Percentiles rank a stretch among this genome's conserved stretches.
Evolutionary conservation across 1,139 yeast genomes (phyloP).

Genomic region (Trichomonascaceae sp.): DNA sequence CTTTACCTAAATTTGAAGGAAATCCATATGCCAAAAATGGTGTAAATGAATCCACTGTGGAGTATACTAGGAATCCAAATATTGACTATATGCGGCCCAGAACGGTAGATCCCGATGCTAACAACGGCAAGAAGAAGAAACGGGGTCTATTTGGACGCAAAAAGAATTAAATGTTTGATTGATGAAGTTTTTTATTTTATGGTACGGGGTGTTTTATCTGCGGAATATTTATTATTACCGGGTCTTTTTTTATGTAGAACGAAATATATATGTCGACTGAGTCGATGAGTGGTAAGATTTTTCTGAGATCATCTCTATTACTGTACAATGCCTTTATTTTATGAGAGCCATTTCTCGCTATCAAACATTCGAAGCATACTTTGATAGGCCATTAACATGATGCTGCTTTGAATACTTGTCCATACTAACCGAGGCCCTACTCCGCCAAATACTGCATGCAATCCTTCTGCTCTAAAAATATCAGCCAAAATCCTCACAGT

Average conservation of each 20-base stretch:
- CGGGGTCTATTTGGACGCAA: constrained; percentile 71
- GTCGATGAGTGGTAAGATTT: not conserved
- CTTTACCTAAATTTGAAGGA: constrained; percentile 33
- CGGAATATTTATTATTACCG: not conserved
- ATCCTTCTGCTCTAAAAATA: constrained; percentile 70
- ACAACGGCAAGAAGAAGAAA: constrained; percentile 56
- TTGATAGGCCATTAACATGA: constrained; percentile 87
- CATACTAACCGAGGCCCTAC: constrained; percentile 95
- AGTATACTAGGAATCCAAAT: constrained; percentile 17
- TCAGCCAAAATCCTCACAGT: constrained; percentile 57
- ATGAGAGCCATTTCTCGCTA: constrained; percentile 1
- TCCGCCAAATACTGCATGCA: constrained; percentile 78
- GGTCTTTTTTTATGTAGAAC: not conserved
- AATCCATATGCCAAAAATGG: constrained; percentile 39
- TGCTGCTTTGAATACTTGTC: constrained; percentile 94
- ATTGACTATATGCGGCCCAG: constrained; percentile 18
- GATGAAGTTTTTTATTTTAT: not conserved
- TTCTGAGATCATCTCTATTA: not conserved
- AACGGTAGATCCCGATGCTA: constrained; percentile 17
- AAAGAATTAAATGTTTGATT: constrained; percentile 33
- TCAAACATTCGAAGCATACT: constrained; percentile 26
- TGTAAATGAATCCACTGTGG: constrained; percentile 38
- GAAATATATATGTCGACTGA: not conserved
- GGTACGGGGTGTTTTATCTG: not conserved
- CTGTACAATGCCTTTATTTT: not conserved